phyloP scores from a whole-genome alignment of 1,284 basidiomycete species.

The Apiotrichum porosum region DNA sequence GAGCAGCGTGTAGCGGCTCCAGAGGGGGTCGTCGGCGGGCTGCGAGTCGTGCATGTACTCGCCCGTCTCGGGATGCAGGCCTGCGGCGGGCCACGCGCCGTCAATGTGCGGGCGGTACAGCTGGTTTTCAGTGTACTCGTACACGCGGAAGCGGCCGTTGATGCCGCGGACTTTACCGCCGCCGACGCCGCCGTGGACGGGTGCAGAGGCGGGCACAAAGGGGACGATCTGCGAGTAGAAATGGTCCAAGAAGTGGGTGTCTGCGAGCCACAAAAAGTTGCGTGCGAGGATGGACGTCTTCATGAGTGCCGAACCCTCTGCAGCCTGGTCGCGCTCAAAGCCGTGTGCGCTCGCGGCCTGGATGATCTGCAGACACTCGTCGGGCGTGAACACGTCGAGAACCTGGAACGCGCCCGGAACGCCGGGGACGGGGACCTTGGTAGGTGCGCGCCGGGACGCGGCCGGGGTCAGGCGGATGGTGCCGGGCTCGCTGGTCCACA shows the following conservation, averaged over 20 bases:
- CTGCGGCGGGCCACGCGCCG: slow-evolving; percentile 57
- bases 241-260: slow-evolving; percentile 49
- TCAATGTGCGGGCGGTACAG: slow-evolving; percentile 56
- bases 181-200: slow-evolving; percentile 34
- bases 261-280: slow-evolving; percentile 58
- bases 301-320: slow-evolving; percentile 50
- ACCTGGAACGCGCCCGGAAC: slow-evolving; percentile 54
- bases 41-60: slow-evolving; percentile 55
- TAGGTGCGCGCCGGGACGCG: slow-evolving; percentile 16
- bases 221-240: slow-evolving; percentile 52
- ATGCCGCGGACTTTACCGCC: slow-evolving; percentile 54
- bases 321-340: slow-evolving; percentile 54
- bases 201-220: slow-evolving; percentile 47
- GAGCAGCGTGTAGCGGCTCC: slow-evolving; percentile 55
- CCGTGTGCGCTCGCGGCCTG: slow-evolving; percentile 53
- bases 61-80: slow-evolving; percentile 49
- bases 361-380: slow-evolving; percentile 53
- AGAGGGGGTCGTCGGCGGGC: slow-evolving; percentile 43
- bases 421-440: slow-evolving; percentile 44
- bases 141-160: slow-evolving; percentile 55
- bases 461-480: slow-evolving; percentile 49
- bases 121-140: slow-evolving; percentile 54
- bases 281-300: slow-evolving; percentile 53
- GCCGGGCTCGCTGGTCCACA: slow-evolving; percentile 50
- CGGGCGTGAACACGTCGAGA: slow-evolving; percentile 52